Base-by-base conservation (phyloP, 1,139 yeast species). In the Arxiozyma heterogenica region DNA sequence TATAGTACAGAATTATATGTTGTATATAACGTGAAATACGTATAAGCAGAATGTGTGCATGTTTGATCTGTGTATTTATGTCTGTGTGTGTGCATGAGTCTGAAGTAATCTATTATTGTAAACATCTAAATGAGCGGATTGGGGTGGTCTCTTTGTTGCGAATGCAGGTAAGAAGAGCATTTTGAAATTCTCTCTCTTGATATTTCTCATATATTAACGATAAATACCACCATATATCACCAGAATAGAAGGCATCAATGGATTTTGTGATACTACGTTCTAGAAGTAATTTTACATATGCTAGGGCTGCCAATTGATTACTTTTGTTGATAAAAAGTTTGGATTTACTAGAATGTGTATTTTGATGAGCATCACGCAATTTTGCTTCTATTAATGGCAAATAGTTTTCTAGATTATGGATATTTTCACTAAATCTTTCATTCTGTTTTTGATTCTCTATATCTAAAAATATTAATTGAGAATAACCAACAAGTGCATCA, bases 191-290 rank as follows among this genome's bases (percentile, higher is more conserved):
- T 55, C 73, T 74, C 62, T 86, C 89, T 48, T 80, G 84, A 49
- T 81, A 74, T 30, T 67, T 71, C 61, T 84, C 93, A 65, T 85
- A 85, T 42, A 86, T 75, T 60, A 77, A 72, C 4, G 90, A 80
- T 58, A 88, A 74, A 56, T 79, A 77, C 77, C 81, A 84, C 89
- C 94, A 86, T 17, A 85, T 77, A 66, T 88, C 96, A 1, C 87
- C 73, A 39, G 75, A 74, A 62, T 79, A 78, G 57, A 77, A 71
- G 1, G 88, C 94, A 46, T 72, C 73, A 34, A 73, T 70, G 3
- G 74, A 66, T 41, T 62, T 71, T 58, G 74, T 62, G 65, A 83
- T 80, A 68, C 83, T 67, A n/a, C 74, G 70, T 61, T 86, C 93
- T 54, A 89, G 73, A 53, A 82, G 70, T 53, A 81, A 77, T 65